phyloP scores from a whole-genome alignment of 225 moss, liverwort and hornwort genomes.

The Ulota crispa region DNA sequence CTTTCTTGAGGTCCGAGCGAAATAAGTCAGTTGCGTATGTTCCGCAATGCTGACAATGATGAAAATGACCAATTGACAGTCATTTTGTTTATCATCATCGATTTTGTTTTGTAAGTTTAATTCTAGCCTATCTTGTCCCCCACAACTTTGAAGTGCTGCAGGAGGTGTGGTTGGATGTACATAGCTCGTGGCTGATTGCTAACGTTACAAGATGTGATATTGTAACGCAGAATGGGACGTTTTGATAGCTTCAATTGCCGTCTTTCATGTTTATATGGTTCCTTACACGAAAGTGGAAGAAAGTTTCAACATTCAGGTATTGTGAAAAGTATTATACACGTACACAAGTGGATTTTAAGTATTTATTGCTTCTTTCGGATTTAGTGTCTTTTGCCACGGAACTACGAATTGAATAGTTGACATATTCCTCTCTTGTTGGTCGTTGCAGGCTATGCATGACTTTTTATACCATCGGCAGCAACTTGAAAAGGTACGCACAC shows the following conservation, averaged over 20 bases:
- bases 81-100: not conserved
- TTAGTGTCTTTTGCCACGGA: not conserved
- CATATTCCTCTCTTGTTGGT: constrained; percentile 4
- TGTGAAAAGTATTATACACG: constrained; percentile 4
- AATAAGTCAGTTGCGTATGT: not conserved
- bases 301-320: constrained; percentile 95
- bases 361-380: constrained; percentile 9
- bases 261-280: constrained; percentile 73
- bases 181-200: constrained; percentile 20
- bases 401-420: constrained; percentile 5
- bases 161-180: constrained; percentile 3
- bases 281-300: constrained; percentile 99
- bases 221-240: constrained; percentile 76
- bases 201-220: constrained; percentile 12
- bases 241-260: constrained; percentile 60
- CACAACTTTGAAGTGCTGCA: not conserved
- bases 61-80: not conserved
- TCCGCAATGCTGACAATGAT: not conserved
- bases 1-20: constrained; percentile 3
- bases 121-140: constrained; percentile 5
- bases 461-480: constrained; percentile 70
- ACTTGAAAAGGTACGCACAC: constrained; percentile 54
- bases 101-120: not conserved
- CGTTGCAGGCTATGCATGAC: constrained; percentile 91
- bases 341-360: not conserved